Evolutionary conservation across 164 flowering plant genomes (phyloP).

Genomic region (Stephania yunnanensis): DNA sequence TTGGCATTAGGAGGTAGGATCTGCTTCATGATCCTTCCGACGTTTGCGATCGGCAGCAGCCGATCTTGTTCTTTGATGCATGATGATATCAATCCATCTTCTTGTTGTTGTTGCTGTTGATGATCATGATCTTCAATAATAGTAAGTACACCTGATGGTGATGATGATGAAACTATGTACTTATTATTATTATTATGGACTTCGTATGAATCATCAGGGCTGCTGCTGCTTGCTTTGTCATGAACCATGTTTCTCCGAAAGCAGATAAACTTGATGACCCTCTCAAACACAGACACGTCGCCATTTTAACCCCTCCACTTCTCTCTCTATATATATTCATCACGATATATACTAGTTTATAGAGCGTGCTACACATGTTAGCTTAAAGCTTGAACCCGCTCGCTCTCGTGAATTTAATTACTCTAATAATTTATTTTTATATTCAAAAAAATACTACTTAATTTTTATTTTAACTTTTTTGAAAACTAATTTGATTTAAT

Average conservation of each 20-base stretch:
- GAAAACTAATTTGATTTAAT: too few relatives aligned
- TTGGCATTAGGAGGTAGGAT: slow-evolving; percentile 62
- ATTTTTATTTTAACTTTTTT: too few relatives aligned
- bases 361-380: neutral
- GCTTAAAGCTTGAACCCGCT: too few relatives aligned
- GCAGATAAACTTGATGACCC: neutral
- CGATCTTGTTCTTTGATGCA: slow-evolving; percentile 52
- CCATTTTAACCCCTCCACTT: neutral
- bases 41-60: slow-evolving; percentile 70
- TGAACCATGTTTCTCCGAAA: neutral
- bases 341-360: neutral
- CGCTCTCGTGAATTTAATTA: too few relatives aligned
- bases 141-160: neutral
- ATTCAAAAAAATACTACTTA: too few relatives aligned
- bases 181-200: neutral
- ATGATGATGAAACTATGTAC: too few relatives aligned
- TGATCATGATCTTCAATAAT: neutral
- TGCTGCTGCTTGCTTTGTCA: neutral
- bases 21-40: slow-evolving; percentile 77
- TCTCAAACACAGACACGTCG: slow-evolving; percentile 3
- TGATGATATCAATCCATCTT: neutral
- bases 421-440: too few relatives aligned
- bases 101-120: neutral
- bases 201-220: neutral
- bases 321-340: neutral